Evolutionary conservation across 1,139 yeast species (phyloP), one percentile per base, ranked within the genome.

Genomic region (Pichia sp.): DNA sequence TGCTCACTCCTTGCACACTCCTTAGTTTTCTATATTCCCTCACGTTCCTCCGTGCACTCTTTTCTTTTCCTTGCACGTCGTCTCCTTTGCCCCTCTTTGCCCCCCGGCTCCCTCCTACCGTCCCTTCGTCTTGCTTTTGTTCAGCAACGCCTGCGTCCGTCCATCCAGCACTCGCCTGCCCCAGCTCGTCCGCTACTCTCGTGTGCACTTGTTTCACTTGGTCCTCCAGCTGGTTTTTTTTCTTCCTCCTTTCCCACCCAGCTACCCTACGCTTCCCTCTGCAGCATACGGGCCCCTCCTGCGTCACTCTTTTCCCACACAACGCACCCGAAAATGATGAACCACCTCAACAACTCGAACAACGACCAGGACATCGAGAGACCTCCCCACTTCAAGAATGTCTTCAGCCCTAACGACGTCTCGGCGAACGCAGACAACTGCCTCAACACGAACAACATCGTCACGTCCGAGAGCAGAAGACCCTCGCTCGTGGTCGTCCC

Each of bases 271-370:
- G 8, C 26, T n/a, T n/a, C n/a, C n/a, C n/a, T n/a, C n/a, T n/a
- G n/a, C n/a, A n/a, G n/a, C n/a, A n/a, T n/a, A n/a, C n/a, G n/a
- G n/a, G n/a, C n/a, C n/a, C n/a, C n/a, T n/a, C n/a, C n/a, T n/a
- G n/a, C n/a, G 26, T 16, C 41, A 38, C 16, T 38, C 41, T 38
- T 38, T 38, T 13, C n/a, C 41, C 41, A n/a, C 41, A n/a, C 16
- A 26, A 4, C 29, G 8, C 19, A 4, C 41, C 15, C 41, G 41
- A 38, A 7, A 38, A 53, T 55, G 54, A 54, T 56, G 52, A 56
- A 56, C 41, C 72, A 68, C 49, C 64, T 73, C 52, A 67, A 70
- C 51, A 68, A 70, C 52, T 59, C 64, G 7, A 61, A 59, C 38
- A 65, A 64, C 42, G 64, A 65, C 29, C 67, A 64, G 48, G 62